A percentile compares a stretch with the other conserved stretches of the same genome.
Evolutionary conservation across 495 filamentous ascomycete genomes (phyloP).

Genomic region (Xylaria acuta): DNA sequence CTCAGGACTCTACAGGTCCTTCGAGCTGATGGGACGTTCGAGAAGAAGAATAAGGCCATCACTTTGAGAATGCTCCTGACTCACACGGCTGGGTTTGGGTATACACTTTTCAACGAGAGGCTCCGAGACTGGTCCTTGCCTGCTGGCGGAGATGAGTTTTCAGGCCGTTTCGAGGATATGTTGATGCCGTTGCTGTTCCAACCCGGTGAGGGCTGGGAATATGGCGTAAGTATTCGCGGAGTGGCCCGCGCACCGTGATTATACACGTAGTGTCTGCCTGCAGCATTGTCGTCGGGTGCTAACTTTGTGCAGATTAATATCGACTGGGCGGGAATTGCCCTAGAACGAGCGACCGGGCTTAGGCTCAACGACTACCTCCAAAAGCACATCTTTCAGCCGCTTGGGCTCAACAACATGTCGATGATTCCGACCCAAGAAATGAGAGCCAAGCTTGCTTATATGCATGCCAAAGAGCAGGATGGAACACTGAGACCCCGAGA

Average conservation of each 20-base stretch:
- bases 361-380: conserved; percentile 63
- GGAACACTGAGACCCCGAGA: conserved; percentile 50
- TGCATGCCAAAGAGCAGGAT: conserved; percentile 52
- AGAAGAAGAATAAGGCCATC: conserved; percentile 60
- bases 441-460: conserved; percentile 55
- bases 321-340: conserved; percentile 65
- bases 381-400: conserved; percentile 60
- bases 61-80: conserved; percentile 67
- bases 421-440: conserved; percentile 61
- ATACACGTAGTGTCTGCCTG: background rate
- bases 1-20: conserved; percentile 28
- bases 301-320: conserved; percentile 50
- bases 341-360: conserved; percentile 59
- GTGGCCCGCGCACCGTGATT: background rate
- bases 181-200: conserved; percentile 61
- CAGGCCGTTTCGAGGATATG: conserved; percentile 50
- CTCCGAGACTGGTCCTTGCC: conserved; percentile 54
- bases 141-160: conserved; percentile 61
- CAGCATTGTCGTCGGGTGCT: background rate
- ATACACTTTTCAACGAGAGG: conserved; percentile 61
- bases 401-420: conserved; percentile 58
- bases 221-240: conserved; percentile 55
- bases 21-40: conserved; percentile 44
- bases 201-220: conserved; percentile 63
- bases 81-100: conserved; percentile 63